Conservation (phyloP, 805 yeast species). For the Saccharomycopsis malanga region DNA sequence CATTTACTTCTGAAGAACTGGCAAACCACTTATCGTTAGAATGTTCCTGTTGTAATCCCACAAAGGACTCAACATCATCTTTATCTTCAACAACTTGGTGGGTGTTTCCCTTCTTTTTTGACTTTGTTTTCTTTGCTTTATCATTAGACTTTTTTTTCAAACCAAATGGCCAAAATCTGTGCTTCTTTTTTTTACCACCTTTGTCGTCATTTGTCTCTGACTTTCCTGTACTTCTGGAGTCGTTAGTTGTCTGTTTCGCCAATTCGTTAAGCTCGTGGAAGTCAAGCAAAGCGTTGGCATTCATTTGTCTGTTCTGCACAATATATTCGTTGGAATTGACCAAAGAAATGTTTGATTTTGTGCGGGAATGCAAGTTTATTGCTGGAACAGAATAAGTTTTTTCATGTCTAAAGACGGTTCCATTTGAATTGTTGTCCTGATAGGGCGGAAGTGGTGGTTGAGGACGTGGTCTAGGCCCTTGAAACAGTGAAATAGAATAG, state of each 20-base stretch:
- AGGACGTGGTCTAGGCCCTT: too few relatives aligned
- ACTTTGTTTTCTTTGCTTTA: background rate
- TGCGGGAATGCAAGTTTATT: background rate
- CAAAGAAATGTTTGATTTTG: background rate
- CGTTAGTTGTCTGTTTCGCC: constrained; percentile 1
- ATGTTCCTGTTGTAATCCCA: background rate
- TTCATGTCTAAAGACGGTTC: background rate
- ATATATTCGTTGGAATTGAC: constrained; percentile 5
- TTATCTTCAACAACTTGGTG: background rate
- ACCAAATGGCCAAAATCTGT: constrained; percentile 17
- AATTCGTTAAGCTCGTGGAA: constrained; percentile 8
- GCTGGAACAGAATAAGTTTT: constrained; percentile 4
- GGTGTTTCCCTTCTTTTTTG: background rate
- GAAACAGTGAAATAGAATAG: background rate
- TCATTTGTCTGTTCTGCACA: constrained; percentile 1
- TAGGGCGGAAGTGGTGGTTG: background rate
- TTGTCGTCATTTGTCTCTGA: background rate
- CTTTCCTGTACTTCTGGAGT: background rate
- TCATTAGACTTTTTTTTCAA: constrained; percentile 4
- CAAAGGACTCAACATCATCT: background rate
- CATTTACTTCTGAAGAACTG: background rate
- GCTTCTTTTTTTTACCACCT: constrained; percentile 10
- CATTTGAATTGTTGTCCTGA: background rate
- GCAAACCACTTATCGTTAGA: background rate
- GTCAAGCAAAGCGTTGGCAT: constrained; percentile 12